Percentiles rank a stretch among this genome's conserved stretches.
These are phyloP conservation scores for Myxozyma neglecta DNA, from an alignment of 805 yeast genomes.

Conservation along the genomic window DNA sequence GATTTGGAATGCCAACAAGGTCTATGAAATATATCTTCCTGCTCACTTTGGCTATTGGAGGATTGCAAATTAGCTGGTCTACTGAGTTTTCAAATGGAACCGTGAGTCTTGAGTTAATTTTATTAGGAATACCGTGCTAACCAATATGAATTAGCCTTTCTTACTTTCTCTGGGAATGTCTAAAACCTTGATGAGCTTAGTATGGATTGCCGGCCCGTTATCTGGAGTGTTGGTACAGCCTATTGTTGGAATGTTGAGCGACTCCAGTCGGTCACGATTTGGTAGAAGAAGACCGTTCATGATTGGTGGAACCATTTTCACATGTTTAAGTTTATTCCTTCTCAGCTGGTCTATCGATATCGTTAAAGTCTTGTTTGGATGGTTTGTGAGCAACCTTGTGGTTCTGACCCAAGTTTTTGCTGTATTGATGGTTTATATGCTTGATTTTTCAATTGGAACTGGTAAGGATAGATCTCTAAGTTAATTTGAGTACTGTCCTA, in stretches of 20 bases:
- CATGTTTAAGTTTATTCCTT: conserved; percentile 47
- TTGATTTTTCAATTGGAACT: conserved; percentile 55
- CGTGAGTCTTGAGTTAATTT: conserved; percentile 5
- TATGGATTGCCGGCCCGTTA: conserved; percentile 69
- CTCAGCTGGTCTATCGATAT: conserved; percentile 51
- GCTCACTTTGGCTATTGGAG: conserved; percentile 54
- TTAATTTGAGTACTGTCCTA: background rate
- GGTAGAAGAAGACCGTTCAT: conserved; percentile 63
- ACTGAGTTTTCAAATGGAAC: conserved; percentile 63
- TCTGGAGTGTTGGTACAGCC: conserved; percentile 68
- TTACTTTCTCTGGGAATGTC: conserved; percentile 62
- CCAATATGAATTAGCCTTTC: conserved; percentile 43
- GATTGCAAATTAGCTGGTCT: conserved; percentile 64
- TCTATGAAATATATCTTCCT: conserved; percentile 48
- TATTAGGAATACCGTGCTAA: background rate
- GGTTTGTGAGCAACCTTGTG: conserved; percentile 45
- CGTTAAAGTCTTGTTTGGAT: conserved; percentile 38
- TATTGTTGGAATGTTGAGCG: conserved; percentile 58
- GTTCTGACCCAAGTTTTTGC: conserved; percentile 48
- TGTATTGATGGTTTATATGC: conserved; percentile 51
- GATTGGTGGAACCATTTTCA: conserved; percentile 54
- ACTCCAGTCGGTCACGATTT: conserved; percentile 46
- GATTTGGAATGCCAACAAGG: conserved; percentile 38
- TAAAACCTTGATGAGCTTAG: conserved; percentile 53
- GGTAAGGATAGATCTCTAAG: conserved; percentile 10